Conservation (phyloP, 2,329 filamentous ascomycete genomes). For the Claviceps paspali region DNA sequence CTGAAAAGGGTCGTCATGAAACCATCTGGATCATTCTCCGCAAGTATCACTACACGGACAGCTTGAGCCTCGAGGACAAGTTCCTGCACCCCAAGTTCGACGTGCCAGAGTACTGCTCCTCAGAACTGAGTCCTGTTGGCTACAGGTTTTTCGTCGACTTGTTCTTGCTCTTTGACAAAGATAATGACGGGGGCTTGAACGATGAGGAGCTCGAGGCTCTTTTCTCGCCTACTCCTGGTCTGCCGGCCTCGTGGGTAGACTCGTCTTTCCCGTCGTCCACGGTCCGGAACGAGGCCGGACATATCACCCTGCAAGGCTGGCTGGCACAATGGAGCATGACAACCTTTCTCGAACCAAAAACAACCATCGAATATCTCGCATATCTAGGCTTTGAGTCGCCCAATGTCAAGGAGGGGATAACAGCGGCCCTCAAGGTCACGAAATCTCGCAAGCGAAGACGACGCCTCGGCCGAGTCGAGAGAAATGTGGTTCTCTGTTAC, state of each 20-base stretch:
- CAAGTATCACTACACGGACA: constrained; percentile 93
- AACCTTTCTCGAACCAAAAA: constrained; percentile 89
- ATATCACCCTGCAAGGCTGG: constrained; percentile 95
- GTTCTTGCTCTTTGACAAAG: constrained; percentile 89
- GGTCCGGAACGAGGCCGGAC: constrained; percentile 84
- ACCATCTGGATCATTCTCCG: constrained; percentile 96
- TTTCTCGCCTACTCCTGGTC: constrained; percentile 83
- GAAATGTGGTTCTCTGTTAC: constrained; percentile 90
- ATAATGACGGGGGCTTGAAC: constrained; percentile 90
- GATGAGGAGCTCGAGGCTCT: constrained; percentile 70
- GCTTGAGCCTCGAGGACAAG: constrained; percentile 74
- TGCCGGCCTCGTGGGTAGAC: constrained; percentile 77
- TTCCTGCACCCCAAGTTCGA: constrained; percentile 92
- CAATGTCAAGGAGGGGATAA: constrained; percentile 60
- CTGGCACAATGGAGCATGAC: constrained; percentile 99
- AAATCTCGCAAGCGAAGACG: constrained; percentile 77
- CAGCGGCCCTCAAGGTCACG: constrained; percentile 78
- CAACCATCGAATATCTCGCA: constrained; percentile 86
- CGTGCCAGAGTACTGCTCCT: constrained; percentile 79
- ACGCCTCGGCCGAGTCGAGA: constrained; percentile 71
- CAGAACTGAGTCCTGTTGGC: constrained; percentile 82
- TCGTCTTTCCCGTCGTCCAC: constrained; percentile 85
- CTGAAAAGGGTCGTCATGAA: constrained; percentile 92
- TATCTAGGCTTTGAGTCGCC: constrained; percentile 87
- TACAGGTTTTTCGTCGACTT: constrained; percentile 97